Conservation (phyloP, 345 rosid genomes). For the Sisymbrium altissimum region DNA sequence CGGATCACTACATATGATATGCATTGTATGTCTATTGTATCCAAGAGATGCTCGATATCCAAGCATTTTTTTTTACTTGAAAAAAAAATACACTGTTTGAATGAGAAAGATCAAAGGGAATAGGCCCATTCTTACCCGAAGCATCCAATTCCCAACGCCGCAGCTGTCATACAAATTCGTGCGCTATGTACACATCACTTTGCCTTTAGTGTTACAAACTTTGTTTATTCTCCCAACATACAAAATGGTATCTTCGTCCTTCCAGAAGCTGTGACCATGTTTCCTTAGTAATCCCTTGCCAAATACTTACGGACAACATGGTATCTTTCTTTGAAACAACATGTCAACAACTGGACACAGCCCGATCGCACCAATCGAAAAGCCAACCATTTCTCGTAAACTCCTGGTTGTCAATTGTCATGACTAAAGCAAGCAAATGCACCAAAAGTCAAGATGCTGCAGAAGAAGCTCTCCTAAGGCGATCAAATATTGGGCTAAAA, state of each 20-base stretch:
- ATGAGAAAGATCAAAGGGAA: background rate
- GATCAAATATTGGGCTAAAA: background rate
- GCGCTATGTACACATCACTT: no score
- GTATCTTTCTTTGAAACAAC: background rate
- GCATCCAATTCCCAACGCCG: background rate
- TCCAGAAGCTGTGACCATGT: no score
- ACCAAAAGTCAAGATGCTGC: background rate
- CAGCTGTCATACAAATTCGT: no score
- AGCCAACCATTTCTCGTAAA: background rate
- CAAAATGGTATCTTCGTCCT: no score
- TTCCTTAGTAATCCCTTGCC: no score
- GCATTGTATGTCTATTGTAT: background rate
- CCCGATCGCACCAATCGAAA: background rate
- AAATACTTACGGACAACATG: no score
- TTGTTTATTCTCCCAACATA: no score
- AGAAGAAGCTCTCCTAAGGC: background rate
- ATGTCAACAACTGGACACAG: background rate
- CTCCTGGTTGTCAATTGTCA: background rate
- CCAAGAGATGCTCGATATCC: background rate
- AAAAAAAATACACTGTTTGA: background rate
- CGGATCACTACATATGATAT: background rate
- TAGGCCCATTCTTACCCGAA: no score
- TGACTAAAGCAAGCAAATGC: background rate
- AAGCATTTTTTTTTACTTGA: conserved; percentile 1
- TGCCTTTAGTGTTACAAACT: no score